These are phyloP conservation scores for Globisporangium cystogenes DNA, from an alignment of 352 stramenopile genomes.

Conservation along the genomic window DNA sequence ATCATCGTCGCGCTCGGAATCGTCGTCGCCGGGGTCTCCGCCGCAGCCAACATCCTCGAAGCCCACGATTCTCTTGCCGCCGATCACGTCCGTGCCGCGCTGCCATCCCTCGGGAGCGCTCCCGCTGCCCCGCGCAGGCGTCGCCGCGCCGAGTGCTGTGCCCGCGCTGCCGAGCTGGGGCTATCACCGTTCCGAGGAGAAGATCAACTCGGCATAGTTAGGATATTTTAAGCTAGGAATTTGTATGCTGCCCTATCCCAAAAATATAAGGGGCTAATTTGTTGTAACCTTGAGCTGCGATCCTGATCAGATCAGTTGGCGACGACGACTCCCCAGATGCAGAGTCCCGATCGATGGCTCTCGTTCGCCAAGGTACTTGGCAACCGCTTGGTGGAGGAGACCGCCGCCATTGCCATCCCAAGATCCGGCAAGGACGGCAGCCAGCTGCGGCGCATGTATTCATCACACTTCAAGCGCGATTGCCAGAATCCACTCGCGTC, in stretches of 20 bases:
- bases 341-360: no score
- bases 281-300: no score
- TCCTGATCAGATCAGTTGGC: no score
- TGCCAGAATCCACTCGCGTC: no score
- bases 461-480: no score
- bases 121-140: background rate
- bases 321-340: no score
- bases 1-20: background rate
- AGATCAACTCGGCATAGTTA: conserved; percentile 12
- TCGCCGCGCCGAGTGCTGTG: background rate
- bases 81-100: conserved; percentile 12
- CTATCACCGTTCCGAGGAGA: conserved; percentile 4
- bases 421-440: background rate
- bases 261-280: no score
- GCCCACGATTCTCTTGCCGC: conserved; percentile 13
- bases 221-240: background rate
- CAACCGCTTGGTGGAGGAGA: no score
- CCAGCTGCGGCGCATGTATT: no score
- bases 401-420: no score
- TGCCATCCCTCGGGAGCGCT: conserved; percentile 1
- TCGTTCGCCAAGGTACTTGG: no score
- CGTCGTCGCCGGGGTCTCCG: background rate
- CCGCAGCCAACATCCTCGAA: background rate
- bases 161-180: conserved; percentile 2
- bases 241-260: no score